Conservation (phyloP, 1,284 basidiomycete species). For the Retiboletus flavoniger region DNA sequence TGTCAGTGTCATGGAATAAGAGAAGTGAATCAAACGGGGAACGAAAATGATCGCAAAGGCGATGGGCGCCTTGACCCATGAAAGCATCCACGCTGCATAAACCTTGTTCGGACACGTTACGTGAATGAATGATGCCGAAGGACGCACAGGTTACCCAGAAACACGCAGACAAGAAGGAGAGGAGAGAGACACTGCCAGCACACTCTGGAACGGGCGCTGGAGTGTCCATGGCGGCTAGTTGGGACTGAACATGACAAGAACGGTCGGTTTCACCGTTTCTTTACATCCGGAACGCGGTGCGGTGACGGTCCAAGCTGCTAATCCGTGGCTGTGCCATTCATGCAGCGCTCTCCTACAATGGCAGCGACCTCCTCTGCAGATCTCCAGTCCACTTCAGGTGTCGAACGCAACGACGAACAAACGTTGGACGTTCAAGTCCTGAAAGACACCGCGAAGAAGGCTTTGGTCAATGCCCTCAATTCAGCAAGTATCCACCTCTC, state of each 20-base stretch:
- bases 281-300: constrained; percentile 10
- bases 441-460: constrained; percentile 75
- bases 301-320: constrained; percentile 10
- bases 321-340: constrained; percentile 31
- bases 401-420: constrained; percentile 38
- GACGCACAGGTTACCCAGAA: constrained; percentile 79
- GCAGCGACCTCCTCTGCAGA: constrained; percentile 32
- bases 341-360: constrained; percentile 20
- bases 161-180: constrained; percentile 73
- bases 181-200: constrained; percentile 50
- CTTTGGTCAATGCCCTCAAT: constrained; percentile 79
- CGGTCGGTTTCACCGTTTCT: background rate
- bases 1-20: constrained; percentile 86
- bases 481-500: constrained; percentile 50
- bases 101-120: constrained; percentile 8
- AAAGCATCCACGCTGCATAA: constrained; percentile 71
- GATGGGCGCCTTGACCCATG: constrained; percentile 68
- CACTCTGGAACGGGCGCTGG: constrained; percentile 17
- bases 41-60: constrained; percentile 79
- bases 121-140: background rate
- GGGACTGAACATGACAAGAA: background rate
- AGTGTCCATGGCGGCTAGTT: constrained; percentile 23
- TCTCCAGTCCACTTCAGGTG: constrained; percentile 26
- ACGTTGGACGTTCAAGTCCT: constrained; percentile 67
- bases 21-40: constrained; percentile 76